Conservation (phyloP, 768 basidiomycete genomes). For the Fibroporia radiculosa region DNA sequence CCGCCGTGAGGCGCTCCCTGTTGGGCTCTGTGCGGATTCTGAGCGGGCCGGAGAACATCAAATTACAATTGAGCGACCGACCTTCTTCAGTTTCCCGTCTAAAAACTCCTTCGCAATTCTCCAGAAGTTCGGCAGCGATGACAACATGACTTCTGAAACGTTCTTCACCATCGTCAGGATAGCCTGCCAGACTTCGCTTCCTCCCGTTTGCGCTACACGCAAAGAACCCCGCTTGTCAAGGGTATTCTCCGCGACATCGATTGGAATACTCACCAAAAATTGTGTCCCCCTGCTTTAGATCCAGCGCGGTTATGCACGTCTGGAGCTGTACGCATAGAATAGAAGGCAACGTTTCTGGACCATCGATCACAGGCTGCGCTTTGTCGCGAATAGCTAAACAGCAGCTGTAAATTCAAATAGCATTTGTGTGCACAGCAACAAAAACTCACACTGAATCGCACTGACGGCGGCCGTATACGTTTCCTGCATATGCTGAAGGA, state of each 20-base stretch:
- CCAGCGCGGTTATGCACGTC: constrained; percentile 49
- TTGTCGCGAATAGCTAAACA: constrained; percentile 41
- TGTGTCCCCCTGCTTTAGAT: constrained; percentile 54
- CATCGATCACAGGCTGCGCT: constrained; percentile 26
- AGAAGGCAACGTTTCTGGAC: constrained; percentile 32
- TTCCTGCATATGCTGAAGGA: constrained; percentile 68
- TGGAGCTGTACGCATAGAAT: constrained; percentile 44
- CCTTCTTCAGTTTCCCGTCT: constrained; percentile 91
- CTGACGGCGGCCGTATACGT: constrained; percentile 46
- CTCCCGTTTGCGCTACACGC: constrained; percentile 54
- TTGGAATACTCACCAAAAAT: constrained; percentile 43
- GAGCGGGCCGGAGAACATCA: background rate
- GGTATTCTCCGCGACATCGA: background rate
- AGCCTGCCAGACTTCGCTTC: constrained; percentile 76
- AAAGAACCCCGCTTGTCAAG: no score
- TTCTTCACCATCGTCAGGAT: constrained; percentile 75
- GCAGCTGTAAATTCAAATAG: constrained; percentile 3
- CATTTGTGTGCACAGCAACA: background rate
- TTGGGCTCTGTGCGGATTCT: background rate
- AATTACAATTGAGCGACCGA: constrained; percentile 24
- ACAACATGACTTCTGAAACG: constrained; percentile 77
- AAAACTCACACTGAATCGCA: constrained; percentile 40
- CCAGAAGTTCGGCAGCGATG: constrained; percentile 91
- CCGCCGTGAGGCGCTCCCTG: constrained; percentile 44
- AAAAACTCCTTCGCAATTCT: constrained; percentile 84